Percentiles rank a stretch among this genome's conserved stretches.
Conservation (phyloP, 805 yeast genomes). For the Saccharomycopsis capsularis region DNA sequence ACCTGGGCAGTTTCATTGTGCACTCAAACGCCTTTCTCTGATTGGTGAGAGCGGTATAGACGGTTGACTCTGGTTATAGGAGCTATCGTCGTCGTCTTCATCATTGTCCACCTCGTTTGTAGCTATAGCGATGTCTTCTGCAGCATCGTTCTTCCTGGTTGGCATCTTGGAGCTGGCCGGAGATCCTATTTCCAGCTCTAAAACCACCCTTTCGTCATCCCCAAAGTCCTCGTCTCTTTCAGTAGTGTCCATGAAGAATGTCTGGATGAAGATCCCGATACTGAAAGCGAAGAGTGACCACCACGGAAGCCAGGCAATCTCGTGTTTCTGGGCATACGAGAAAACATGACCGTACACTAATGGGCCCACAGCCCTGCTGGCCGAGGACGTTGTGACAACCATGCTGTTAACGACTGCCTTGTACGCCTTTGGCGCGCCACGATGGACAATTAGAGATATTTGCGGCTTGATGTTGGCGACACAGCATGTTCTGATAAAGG, state of each 20-base stretch:
- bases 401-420: constrained; percentile 43
- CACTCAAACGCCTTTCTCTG: no score
- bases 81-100: background rate
- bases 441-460: constrained; percentile 38
- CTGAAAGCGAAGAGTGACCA: constrained; percentile 27
- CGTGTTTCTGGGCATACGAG: constrained; percentile 23
- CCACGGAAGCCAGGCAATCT: constrained; percentile 26
- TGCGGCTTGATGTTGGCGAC: constrained; percentile 39
- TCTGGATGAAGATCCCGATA: constrained; percentile 6
- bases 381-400: constrained; percentile 37
- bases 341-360: constrained; percentile 37
- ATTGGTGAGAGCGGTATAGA: background rate
- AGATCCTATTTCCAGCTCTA: no score
- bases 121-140: no score
- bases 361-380: constrained; percentile 45
- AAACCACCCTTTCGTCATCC: background rate
- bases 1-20: no score
- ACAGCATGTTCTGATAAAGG: constrained; percentile 27
- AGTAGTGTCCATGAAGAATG: constrained; percentile 2
- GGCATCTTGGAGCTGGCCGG: no score
- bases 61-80: background rate
- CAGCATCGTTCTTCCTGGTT: no score
- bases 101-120: no score
- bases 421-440: constrained; percentile 38
- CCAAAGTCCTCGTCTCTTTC: background rate